Evolutionary conservation across 331 rosid species (phyloP), one percentile per base, ranked within the genome.

Genomic region (Acacia concinna): DNA sequence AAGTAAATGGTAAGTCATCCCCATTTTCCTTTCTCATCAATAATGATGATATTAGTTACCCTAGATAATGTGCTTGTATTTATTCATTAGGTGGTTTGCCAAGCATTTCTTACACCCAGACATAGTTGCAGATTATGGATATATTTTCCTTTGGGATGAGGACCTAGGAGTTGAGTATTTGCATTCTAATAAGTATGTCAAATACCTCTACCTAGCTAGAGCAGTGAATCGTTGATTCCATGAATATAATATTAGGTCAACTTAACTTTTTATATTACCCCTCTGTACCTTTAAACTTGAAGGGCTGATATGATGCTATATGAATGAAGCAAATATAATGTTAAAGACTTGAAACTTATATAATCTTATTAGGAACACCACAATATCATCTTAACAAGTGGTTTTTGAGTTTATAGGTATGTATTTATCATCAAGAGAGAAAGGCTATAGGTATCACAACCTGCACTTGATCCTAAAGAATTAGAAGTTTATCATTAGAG

Each of bases 51-150:
- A 63, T 57, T 63, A 52, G 30, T 63, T 75, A 60, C 79, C 49
- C 46, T 57, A 71, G 79, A 63, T 52, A 81, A 63, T 52, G 31
- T 60, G 52, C 71, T 62, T 23, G 41, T 6, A 72, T 71, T 71
- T 34, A 17, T 70, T 70, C 46, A 40, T 43, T 84, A 95, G 99
- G 98, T 95, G 99, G 99, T 93, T 91, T 75, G 99, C 99, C 32
- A 95, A 95, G 85, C 96, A 97, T 64, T 95, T 95, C 90, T 82
- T 95, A 60, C 99, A 95, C 83, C 99, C 99, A 8, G 98, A 95
- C 84, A 89, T 95, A 67, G 96, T 95, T 75, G 93, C 93, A 21
- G 90, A 86, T 52, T 95, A 95, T 83, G 70, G 80, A 73, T 91
- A 95, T 82, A 79, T 95, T 81, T 95, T 95, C 86, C 98, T 95